Conservation (phyloP, 495 filamentous ascomycete species). For the Penicillium goetzii region DNA sequence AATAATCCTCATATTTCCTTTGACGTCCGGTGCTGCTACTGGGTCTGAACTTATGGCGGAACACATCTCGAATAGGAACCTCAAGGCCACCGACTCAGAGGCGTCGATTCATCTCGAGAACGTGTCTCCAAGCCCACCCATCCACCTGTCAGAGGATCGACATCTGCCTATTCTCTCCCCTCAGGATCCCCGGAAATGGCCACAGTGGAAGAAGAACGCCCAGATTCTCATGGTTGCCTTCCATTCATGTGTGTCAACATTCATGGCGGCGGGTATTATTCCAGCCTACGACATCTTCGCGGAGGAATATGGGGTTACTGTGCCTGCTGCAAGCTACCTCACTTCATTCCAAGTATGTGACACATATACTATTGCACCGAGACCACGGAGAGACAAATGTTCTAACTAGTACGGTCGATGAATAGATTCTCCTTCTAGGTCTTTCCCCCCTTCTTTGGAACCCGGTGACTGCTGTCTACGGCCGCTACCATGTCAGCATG, state of each 20-base stretch:
- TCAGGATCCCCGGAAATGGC: conserved; percentile 35
- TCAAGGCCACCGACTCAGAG: conserved; percentile 16
- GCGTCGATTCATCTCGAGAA: conserved; percentile 27
- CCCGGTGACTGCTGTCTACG: conserved; percentile 35
- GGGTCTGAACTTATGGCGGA: background rate
- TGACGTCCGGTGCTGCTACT: background rate
- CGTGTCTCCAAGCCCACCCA: conserved; percentile 6
- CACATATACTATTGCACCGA: background rate
- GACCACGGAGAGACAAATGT: background rate
- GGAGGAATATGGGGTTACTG: conserved; percentile 29
- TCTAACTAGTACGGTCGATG: background rate
- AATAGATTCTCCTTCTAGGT: conserved; percentile 38
- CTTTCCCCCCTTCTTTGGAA: conserved; percentile 38
- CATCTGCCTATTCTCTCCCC: conserved; percentile 7
- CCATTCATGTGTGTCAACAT: conserved; percentile 39
- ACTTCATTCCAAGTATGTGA: conserved; percentile 35
- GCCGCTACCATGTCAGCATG: conserved; percentile 36
- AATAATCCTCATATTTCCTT: no score
- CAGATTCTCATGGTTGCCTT: conserved; percentile 44
- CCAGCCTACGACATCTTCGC: conserved; percentile 36
- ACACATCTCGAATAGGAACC: background rate
- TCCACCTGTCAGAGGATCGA: conserved; percentile 9
- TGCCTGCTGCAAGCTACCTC: conserved; percentile 36
- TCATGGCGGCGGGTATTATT: conserved; percentile 43
- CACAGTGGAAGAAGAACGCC: conserved; percentile 37